Percentiles rank a stretch among this genome's conserved stretches.
These are phyloP conservation scores for Sclerospora graminicola DNA, from an alignment of 352 stramenopile genomes.

Conservation along the genomic window DNA sequence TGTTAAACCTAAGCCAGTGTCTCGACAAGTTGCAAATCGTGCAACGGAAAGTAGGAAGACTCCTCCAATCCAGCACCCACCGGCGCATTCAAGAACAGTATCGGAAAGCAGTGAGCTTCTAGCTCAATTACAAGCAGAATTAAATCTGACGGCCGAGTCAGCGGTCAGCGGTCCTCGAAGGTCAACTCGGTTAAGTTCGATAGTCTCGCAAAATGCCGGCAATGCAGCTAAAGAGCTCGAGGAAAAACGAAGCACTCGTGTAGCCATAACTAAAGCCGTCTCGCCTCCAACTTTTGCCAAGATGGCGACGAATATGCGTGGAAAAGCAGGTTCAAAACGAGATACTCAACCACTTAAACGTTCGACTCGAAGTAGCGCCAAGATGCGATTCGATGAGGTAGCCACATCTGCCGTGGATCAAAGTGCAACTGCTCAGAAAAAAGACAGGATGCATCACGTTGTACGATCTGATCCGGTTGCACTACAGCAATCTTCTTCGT, in stretches of 20 bases:
- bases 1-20: slow-evolving; percentile 3
- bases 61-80: slow-evolving; percentile 1
- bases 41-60: neutral
- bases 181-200: slow-evolving; percentile 10
- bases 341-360: neutral
- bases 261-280: slow-evolving; percentile 2
- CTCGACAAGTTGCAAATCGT: neutral
- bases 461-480: slow-evolving; percentile 1
- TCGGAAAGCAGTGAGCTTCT: slow-evolving; percentile 23
- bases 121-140: slow-evolving; percentile 23
- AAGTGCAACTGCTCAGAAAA: neutral
- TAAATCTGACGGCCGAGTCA: slow-evolving; percentile 4
- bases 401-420: neutral
- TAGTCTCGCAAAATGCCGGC: slow-evolving; percentile 19
- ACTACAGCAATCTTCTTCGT: slow-evolving; percentile 4
- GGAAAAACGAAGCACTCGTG: slow-evolving; percentile 13
- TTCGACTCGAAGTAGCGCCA: slow-evolving; percentile 6
- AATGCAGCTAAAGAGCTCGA: slow-evolving; percentile 25
- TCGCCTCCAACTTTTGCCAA: neutral
- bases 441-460: neutral
- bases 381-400: slow-evolving; percentile 3
- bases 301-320: neutral
- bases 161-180: neutral
- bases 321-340: slow-evolving; percentile 1
- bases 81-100: slow-evolving; percentile 5